Percentiles rank a stretch among this genome's conserved stretches.
Conservation (phyloP, 441 rosid genomes). For the Hura crepitans region DNA sequence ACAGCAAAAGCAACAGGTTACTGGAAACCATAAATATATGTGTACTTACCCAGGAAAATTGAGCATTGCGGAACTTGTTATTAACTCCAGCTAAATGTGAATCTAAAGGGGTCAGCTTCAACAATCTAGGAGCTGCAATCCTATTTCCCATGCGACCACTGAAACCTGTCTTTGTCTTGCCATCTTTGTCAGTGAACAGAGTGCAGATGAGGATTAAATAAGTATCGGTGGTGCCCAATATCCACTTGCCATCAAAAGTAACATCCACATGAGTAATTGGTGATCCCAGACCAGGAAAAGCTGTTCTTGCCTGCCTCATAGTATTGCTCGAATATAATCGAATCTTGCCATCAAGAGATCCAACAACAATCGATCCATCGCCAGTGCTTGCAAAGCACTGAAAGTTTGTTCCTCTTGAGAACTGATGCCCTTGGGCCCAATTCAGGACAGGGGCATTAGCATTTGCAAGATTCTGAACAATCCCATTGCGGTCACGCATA, state of each 20-base stretch:
- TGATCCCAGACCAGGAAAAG: slow-evolving; percentile 96
- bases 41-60: slow-evolving; percentile 85
- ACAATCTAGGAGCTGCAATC: slow-evolving; percentile 86
- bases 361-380: slow-evolving; percentile 91
- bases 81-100: slow-evolving; percentile 77
- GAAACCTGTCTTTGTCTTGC: slow-evolving; percentile 81
- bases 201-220: slow-evolving; percentile 83
- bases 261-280: slow-evolving; percentile 91
- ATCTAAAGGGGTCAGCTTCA: slow-evolving; percentile 80
- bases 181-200: slow-evolving; percentile 74
- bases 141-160: slow-evolving; percentile 91
- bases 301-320: slow-evolving; percentile 93
- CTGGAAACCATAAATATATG: slow-evolving; percentile 5
- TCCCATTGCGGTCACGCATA: slow-evolving; percentile 82
- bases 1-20: neutral
- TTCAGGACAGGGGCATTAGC: slow-evolving; percentile 64
- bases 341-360: slow-evolving; percentile 92
- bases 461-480: slow-evolving; percentile 82
- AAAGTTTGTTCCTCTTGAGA: slow-evolving; percentile 89
- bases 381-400: slow-evolving; percentile 94
- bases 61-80: slow-evolving; percentile 81
- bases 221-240: slow-evolving; percentile 87
- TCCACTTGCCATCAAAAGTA: slow-evolving; percentile 94
- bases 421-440: slow-evolving; percentile 93
- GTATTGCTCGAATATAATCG: slow-evolving; percentile 70